These are phyloP conservation scores for Euphrasia confusa DNA, from an alignment of 257 asterid species.

Conservation along the genomic window DNA sequence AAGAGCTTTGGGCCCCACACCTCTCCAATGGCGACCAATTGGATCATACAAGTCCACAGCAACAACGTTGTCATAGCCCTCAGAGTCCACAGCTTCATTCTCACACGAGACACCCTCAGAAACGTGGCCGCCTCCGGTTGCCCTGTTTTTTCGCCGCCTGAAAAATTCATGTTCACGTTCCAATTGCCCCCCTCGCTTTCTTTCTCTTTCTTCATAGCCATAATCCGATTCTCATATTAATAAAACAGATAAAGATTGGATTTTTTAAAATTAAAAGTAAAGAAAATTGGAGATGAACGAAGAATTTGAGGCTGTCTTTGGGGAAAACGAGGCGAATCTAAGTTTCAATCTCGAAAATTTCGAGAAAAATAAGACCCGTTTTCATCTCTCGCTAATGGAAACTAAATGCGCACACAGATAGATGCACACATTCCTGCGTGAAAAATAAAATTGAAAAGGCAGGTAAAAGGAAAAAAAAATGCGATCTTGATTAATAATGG, in stretches of 20 bases:
- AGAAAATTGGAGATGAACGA: neutral
- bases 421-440: conserved; percentile 14
- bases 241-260: neutral
- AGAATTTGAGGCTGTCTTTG: neutral
- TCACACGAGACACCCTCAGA: conserved; percentile 32
- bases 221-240: conserved; percentile 29
- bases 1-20: conserved; percentile 52
- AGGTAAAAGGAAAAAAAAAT: neutral
- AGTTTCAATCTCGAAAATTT: neutral
- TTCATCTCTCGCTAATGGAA: conserved; percentile 6
- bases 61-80: conserved; percentile 43
- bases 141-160: conserved; percentile 29
- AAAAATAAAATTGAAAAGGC: conserved; percentile 6
- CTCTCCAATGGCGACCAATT: conserved; percentile 50
- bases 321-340: conserved; percentile 49
- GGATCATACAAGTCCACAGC: conserved; percentile 53
- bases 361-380: neutral
- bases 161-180: conserved; percentile 25
- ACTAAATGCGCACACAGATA: conserved; percentile 33
- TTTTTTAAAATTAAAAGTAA: neutral
- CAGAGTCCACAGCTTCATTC: conserved; percentile 51
- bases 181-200: conserved; percentile 18
- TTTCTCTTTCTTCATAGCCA: conserved; percentile 10
- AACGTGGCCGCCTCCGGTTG: conserved; percentile 18
- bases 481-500: conserved; percentile 15